Evolutionary conservation across 768 basidiomycete species (phyloP), one percentile per base, ranked within the genome.

Genomic region (Tricholoma hemisulphureum): DNA sequence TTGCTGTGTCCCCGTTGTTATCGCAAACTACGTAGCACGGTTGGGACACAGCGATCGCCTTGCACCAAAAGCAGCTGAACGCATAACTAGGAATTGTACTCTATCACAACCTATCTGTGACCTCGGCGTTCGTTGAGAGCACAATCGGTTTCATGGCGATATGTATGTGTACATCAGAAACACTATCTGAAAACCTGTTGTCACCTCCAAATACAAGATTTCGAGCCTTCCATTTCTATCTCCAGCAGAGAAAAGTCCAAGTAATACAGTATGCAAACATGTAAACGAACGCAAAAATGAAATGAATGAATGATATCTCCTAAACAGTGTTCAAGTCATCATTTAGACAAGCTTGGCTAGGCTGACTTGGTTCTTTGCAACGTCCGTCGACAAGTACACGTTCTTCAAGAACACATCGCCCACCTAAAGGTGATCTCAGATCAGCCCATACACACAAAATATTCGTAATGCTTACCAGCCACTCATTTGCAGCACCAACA

Each of bases 341-440:
- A 16, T 48, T 34, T 70, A 79, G 10, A 75, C 73, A 53, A 84
- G 75, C 64, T 82, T 78, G 21, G 86, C 87, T 58, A 89, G 77
- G 23, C 79, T 83, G 29, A 89, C 75, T 37, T 78, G 73, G 67
- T 89, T 87, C 62, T 79, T 78, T 10, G 59, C 68, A 13, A 83
- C 81, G 61, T 91, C 75, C 10, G 82, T 85, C 6, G 86, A 87
- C 68, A 87, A 86, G 68, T 88, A 89, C 0, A 79, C 87, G 63
- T 88, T 91, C 80, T 90, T 90, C 65, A 89, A 73, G 77, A 89
- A 90, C 23, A 85, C 85, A 62, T 87, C 90, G 26, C 88, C 88
- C 32, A 87, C 75, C 72, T 75, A 16, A 45, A 59, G 20, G 7
- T 9, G 41, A 31, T 31, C 24, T 32, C 7, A 58, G 45, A 29